phyloP scores from a whole-genome alignment of 768 basidiomycete species.

The Stropharia rugosoannulata region DNA sequence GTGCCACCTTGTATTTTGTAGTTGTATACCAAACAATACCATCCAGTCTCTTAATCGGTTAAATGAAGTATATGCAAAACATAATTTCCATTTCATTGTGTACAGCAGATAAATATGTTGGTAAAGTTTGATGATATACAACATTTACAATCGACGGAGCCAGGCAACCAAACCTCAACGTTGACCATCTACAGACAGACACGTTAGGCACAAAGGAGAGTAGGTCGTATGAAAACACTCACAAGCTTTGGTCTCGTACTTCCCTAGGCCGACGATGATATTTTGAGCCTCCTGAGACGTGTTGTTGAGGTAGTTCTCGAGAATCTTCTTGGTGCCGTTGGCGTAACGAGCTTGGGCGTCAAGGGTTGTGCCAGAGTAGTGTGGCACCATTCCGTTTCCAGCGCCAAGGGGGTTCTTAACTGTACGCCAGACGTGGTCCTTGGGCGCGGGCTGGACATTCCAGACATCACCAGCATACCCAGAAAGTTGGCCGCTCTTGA shows the following conservation, averaged over 20 bases:
- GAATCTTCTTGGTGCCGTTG: conserved; percentile 63
- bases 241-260: conserved; percentile 48
- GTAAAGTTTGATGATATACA: not conserved
- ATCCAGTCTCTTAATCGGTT: not conserved
- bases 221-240: conserved; percentile 16
- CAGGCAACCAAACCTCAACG: conserved; percentile 30
- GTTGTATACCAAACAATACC: conserved; percentile 1
- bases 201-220: not conserved
- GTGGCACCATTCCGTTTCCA: conserved; percentile 89
- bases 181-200: conserved; percentile 41
- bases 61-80: not conserved
- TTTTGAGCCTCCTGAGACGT: conserved; percentile 76
- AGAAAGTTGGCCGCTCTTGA: conserved; percentile 72
- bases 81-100: not conserved
- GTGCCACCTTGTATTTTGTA: conserved; percentile 4
- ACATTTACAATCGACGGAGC: not conserved
- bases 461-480: conserved; percentile 76
- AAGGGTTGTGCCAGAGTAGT: conserved; percentile 86
- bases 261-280: conserved; percentile 72
- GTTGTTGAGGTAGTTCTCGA: conserved; percentile 63
- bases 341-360: conserved; percentile 91
- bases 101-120: not conserved
- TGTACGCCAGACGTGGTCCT: conserved; percentile 83
- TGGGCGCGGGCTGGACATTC: conserved; percentile 86
- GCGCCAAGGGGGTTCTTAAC: conserved; percentile 79